Percentiles rank a stretch among this genome's conserved stretches.
Evolutionary conservation across 108 stramenopile species (phyloP).

Genomic region (Nitzschia putrida): DNA sequence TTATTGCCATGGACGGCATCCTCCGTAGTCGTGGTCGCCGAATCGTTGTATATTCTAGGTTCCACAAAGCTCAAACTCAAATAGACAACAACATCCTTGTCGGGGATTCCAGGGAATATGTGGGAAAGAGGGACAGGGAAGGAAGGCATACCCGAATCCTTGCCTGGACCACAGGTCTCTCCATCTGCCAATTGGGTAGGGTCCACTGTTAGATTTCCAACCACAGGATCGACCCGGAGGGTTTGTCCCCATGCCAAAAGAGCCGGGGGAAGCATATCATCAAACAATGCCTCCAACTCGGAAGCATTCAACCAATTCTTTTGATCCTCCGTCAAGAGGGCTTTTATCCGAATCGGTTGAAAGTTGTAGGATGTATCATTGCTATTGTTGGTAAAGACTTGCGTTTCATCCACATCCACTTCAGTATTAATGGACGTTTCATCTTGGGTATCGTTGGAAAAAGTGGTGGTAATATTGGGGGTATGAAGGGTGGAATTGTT

Average conservation of each 20-base stretch:
- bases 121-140: constrained; percentile 65
- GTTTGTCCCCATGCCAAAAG: constrained; percentile 77
- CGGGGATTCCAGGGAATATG: constrained; percentile 53
- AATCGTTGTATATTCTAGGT: constrained; percentile 3
- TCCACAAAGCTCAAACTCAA: constrained; percentile 63
- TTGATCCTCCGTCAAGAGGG: constrained; percentile 65
- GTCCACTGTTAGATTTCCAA: constrained; percentile 71
- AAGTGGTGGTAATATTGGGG: constrained; percentile 13
- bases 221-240: constrained; percentile 75
- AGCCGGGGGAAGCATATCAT: constrained; percentile 74
- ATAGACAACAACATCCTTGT: constrained; percentile 80
- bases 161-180: constrained; percentile 73
- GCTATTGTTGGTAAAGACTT: neutral
- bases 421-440: constrained; percentile 12
- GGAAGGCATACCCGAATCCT: constrained; percentile 66
- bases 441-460: constrained; percentile 13
- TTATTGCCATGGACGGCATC: neutral
- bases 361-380: constrained; percentile 31
- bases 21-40: neutral
- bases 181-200: constrained; percentile 64
- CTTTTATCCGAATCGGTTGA: constrained; percentile 73
- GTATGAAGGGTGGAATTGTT: neutral
- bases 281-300: constrained; percentile 57
- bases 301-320: constrained; percentile 42
- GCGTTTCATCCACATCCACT: neutral